A percentile compares a stretch with the other conserved stretches of the same genome.
Evolutionary conservation across 768 basidiomycete species (phyloP).

Genomic region (Russula compacta): DNA sequence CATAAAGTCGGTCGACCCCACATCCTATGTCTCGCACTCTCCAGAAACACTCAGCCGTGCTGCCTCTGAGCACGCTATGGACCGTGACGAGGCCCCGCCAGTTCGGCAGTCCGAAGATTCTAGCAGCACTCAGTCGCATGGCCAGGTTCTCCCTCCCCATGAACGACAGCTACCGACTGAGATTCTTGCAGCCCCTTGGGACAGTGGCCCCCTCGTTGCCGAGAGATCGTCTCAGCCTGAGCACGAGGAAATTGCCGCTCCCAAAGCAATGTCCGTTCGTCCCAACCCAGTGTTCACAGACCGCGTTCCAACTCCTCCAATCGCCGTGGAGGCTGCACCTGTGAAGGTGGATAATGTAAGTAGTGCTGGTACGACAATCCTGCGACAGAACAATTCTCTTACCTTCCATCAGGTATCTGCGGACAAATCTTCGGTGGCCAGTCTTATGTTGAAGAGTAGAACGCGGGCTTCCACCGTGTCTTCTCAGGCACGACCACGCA

Average conservation of each 20-base stretch:
- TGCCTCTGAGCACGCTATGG: constrained; percentile 3
- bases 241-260: not conserved
- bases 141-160: constrained; percentile 8
- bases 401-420: not conserved
- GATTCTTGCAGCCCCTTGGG: not conserved
- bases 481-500: constrained; percentile 18
- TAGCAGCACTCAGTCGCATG: constrained; percentile 10
- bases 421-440: constrained; percentile 7
- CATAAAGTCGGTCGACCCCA: constrained; percentile 7
- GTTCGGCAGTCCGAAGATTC: constrained; percentile 14
- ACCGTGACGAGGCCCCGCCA: constrained; percentile 16
- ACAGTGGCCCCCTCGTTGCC: not conserved
- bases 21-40: constrained; percentile 13
- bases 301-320: constrained; percentile 1
- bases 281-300: not conserved
- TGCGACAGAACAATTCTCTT: constrained; percentile 4
- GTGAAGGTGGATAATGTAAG: not conserved
- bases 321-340: not conserved
- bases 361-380: not conserved
- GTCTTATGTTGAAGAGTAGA: constrained; percentile 9
- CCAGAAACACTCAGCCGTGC: constrained; percentile 21
- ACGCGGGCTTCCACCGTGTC: constrained; percentile 18
- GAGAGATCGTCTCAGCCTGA: constrained; percentile 3
- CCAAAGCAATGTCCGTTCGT: not conserved
- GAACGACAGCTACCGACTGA: constrained; percentile 6